phyloP scores from a whole-genome alignment of 202 grass and related monocot genomes.

The Setaria viridis region DNA sequence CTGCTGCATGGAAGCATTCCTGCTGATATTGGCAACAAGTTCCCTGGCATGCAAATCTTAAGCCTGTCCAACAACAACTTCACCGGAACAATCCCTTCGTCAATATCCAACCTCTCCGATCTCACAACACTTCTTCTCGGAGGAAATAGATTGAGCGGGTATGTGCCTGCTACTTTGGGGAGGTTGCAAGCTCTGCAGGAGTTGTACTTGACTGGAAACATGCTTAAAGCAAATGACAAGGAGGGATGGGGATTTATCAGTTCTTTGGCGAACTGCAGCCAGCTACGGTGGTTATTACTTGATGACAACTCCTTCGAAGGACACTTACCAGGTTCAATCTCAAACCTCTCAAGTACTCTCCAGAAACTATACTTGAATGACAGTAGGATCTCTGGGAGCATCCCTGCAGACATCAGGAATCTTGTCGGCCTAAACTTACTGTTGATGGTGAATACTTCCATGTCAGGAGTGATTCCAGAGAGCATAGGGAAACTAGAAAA shows the following conservation, averaged over 20 bases:
- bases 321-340: not conserved
- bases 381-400: conserved; percentile 41
- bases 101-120: conserved; percentile 45
- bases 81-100: conserved; percentile 31
- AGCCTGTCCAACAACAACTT: conserved; percentile 10
- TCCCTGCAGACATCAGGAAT: conserved; percentile 23
- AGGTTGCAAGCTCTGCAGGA: not conserved
- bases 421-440: conserved; percentile 19
- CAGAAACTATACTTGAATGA: conserved; percentile 27
- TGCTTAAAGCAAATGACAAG: conserved; percentile 19
- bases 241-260: conserved; percentile 24
- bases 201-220: not conserved
- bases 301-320: conserved; percentile 22
- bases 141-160: conserved; percentile 39
- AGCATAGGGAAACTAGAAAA: conserved; percentile 36
- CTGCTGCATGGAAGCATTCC: conserved; percentile 31
- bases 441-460: not conserved
- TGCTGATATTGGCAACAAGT: conserved; percentile 14
- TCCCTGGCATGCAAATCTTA: conserved; percentile 10
- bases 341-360: conserved; percentile 23
- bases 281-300: not conserved
- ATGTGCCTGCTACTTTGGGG: conserved; percentile 37
- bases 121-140: conserved; percentile 6
- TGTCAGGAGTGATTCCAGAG: conserved; percentile 38
- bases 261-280: conserved; percentile 27